Percentiles rank a stretch among this genome's conserved stretches.
Conservation (phyloP, 805 yeast species). For the Saccharomycopsis amapae region DNA sequence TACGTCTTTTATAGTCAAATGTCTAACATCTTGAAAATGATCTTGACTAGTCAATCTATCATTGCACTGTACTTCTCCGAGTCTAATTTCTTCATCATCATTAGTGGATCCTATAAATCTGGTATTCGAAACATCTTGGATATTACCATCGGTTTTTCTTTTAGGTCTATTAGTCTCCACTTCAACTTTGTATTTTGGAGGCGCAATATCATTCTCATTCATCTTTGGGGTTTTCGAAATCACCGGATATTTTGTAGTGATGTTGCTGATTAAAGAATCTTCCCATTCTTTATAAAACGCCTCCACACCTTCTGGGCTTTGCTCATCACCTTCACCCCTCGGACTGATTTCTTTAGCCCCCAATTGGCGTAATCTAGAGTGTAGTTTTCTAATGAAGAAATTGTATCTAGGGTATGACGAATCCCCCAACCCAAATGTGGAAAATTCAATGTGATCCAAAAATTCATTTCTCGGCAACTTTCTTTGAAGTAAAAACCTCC, state of each 20-base stretch:
- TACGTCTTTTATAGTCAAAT: constrained; percentile 36
- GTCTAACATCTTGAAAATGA: constrained; percentile 90
- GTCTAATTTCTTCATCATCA: constrained; percentile 20
- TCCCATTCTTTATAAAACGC: constrained; percentile 75
- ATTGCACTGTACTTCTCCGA: constrained; percentile 46
- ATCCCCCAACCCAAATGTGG: constrained; percentile 90
- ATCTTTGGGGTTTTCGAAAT: not conserved
- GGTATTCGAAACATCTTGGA: constrained; percentile 27
- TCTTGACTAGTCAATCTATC: constrained; percentile 55
- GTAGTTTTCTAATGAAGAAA: constrained; percentile 79
- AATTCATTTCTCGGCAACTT: constrained; percentile 51
- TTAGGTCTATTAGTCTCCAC: constrained; percentile 25
- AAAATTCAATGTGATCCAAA: constrained; percentile 52
- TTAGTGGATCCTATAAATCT: constrained; percentile 22
- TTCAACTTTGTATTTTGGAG: constrained; percentile 3
- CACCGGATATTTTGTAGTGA: too few relatives aligned
- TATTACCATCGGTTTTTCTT: constrained; percentile 27
- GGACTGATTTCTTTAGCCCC: constrained; percentile 70
- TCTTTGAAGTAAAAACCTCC: constrained; percentile 65
- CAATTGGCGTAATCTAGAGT: constrained; percentile 67
- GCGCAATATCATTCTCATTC: not conserved
- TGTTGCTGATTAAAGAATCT: constrained; percentile 34
- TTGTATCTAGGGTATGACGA: constrained; percentile 85
- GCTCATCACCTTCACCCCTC: constrained; percentile 88
- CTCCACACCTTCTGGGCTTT: constrained; percentile 63